Evolutionary conservation across 768 basidiomycete genomes (phyloP), one percentile per base, ranked within the genome.

Genomic region (Guyanaporus albipodus): DNA sequence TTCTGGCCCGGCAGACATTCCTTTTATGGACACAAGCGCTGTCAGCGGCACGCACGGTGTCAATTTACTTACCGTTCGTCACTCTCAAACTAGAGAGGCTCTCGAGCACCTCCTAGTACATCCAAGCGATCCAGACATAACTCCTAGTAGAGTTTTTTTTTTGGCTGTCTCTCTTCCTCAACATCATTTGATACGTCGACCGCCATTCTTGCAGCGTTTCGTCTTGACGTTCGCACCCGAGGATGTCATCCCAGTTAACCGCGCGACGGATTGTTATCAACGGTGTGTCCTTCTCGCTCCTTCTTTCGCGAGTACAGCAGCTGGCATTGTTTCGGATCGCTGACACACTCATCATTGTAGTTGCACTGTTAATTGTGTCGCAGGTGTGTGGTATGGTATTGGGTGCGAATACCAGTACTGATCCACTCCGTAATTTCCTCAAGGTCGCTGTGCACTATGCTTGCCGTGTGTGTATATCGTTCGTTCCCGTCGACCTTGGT

Each of bases 401-500:
- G 18, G 11, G 17, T 4, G 12, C 18, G 15, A 28, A 12, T 15
- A 12, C 8, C 11, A 31, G 11, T 32, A 8, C 38, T 46, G 49
- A 58, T 42, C 41, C 11, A 9, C 35, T 39, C 29, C 22, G 10
- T 14, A 27, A 29, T 42, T 58, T 38, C 19, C 9, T 22, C 50
- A 78, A 91, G 87, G 83, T 82, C 67, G 88, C 87, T 27, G 67
- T 83, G 52, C 89, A 83, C 63, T 90, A 88, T 63, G 83, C 87
- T 24, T 71, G 88, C 50, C 74, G 77, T 60, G 87, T 86, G 51
- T 57, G 82, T 71, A 34, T 34, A 21, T 22, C 12, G 22, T 43
- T 39, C 23, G 22, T 28, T 21, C 18, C 26, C 15, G 12, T 38
- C 38, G 17, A 31, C 38, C 5, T 37, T 15, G 4, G 9, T 12